These are phyloP conservation scores for Berberis vulgaris DNA, from an alignment of 164 flowering plant genomes.

Conservation along the genomic window DNA sequence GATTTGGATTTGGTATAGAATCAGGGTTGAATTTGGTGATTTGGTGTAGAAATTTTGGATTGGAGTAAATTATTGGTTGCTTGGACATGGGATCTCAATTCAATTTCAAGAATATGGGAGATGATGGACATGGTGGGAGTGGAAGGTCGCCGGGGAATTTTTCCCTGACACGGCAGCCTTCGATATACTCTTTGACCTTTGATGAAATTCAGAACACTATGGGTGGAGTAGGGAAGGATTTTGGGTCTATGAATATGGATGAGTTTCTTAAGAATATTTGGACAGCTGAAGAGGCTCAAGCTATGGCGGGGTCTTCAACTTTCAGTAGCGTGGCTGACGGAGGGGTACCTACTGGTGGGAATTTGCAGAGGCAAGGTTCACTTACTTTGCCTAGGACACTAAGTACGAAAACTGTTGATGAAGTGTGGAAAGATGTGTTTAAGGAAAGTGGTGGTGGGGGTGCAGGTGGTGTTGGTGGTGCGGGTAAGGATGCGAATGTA, in stretches of 20 bases:
- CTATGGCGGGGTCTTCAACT: constrained; percentile 6
- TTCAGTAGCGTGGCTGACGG: constrained; percentile 7
- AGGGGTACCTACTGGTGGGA: constrained; percentile 4
- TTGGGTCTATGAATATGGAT: constrained; percentile 61
- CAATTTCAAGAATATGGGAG: constrained; percentile 54
- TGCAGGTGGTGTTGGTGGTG: neutral
- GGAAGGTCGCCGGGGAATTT: constrained; percentile 24
- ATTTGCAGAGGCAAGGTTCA: constrained; percentile 25
- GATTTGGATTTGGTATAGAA: neutral
- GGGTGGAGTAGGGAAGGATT: constrained; percentile 60
- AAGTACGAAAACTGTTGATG: constrained; percentile 50
- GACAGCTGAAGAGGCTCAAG: constrained; percentile 37
- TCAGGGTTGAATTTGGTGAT: too few relatives aligned
- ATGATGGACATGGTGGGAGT: constrained; percentile 3
- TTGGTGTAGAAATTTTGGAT: constrained; percentile 1
- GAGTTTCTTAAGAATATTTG: constrained; percentile 59
- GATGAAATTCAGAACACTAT: constrained; percentile 75
- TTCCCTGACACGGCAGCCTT: constrained; percentile 52
- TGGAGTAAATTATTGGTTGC: neutral
- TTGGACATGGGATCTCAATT: constrained; percentile 40
- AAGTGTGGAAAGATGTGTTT: constrained; percentile 69
- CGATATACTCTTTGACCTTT: constrained; percentile 62
- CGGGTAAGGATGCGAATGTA: constrained; percentile 3
- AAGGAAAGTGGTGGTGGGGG: constrained; percentile 17
- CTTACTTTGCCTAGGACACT: constrained; percentile 31